phyloP scores from a whole-genome alignment of 2,329 filamentous ascomycete genomes.

The Didymella glomerata region DNA sequence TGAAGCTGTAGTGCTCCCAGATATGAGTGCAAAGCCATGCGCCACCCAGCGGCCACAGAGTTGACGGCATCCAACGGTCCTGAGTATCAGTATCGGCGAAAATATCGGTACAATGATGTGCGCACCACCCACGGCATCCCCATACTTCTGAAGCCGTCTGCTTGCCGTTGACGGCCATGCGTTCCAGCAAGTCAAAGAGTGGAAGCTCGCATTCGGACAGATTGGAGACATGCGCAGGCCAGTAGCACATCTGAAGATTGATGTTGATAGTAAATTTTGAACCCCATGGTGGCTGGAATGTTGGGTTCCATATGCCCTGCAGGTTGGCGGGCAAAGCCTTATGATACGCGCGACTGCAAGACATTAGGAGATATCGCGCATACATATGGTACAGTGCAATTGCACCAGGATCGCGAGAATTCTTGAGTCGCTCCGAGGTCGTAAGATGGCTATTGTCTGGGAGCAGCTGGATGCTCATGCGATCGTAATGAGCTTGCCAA shows the following conservation, averaged over 20 bases:
- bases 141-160: conserved; percentile 31
- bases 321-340: conserved; percentile 54
- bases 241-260: conserved; percentile 65
- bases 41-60: conserved; percentile 40
- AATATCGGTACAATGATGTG: conserved; percentile 41
- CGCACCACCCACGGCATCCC: conserved; percentile 35
- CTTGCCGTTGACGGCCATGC: conserved; percentile 45
- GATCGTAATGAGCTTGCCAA: conserved; percentile 29
- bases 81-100: conserved; percentile 38
- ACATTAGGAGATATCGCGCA: conserved; percentile 53
- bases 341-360: conserved; percentile 36
- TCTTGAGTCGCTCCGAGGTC: conserved; percentile 8
- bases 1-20: conserved; percentile 36
- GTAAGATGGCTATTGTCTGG: conserved; percentile 4
- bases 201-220: conserved; percentile 52
- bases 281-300: conserved; percentile 57
- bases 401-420: conserved; percentile 24
- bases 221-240: conserved; percentile 45
- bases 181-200: conserved; percentile 54
- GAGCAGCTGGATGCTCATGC: conserved; percentile 19
- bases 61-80: conserved; percentile 36
- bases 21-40: conserved; percentile 40
- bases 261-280: conserved; percentile 62
- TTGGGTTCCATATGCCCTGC: conserved; percentile 57
- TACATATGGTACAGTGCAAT: conserved; percentile 52